Evolutionary conservation across 768 basidiomycete species (phyloP).

Genomic region (Hericium coralloides): DNA sequence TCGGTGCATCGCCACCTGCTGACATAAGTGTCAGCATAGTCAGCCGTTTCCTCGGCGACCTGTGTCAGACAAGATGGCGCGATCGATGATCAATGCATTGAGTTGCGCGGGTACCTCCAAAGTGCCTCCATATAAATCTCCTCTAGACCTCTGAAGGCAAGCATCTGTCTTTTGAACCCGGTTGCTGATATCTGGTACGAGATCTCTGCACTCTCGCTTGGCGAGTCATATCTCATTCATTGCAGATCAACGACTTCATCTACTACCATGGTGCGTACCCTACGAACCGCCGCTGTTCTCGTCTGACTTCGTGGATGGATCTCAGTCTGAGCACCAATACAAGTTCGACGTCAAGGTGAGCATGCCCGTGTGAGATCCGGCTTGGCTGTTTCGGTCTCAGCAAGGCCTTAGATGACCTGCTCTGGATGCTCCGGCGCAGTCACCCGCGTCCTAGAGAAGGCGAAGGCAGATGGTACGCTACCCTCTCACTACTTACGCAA

Average conservation of each 20-base stretch:
- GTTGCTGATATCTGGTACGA: background rate
- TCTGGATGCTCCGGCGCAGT: conserved; percentile 81
- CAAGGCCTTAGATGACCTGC: conserved; percentile 68
- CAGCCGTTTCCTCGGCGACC: no score
- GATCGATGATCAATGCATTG: no score
- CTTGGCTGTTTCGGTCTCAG: no score
- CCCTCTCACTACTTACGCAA: conserved; percentile 1
- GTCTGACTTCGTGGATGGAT: background rate
- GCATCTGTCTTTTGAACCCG: background rate
- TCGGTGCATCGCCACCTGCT: conserved; percentile 4
- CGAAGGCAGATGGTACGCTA: conserved; percentile 36
- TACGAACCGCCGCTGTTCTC: background rate
- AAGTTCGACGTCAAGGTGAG: conserved; percentile 78
- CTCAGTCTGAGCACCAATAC: conserved; percentile 38
- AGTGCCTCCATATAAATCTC: no score
- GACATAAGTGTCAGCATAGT: no score
- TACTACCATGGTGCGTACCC: background rate
- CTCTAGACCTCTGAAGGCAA: background rate
- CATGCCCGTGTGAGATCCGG: no score
- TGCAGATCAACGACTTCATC: no score
- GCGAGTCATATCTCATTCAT: background rate
- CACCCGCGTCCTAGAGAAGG: conserved; percentile 62
- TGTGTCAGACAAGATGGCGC: no score
- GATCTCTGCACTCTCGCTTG: background rate
- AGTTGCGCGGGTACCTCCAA: no score